Conservation (phyloP, 2,329 filamentous ascomycete genomes). For the Cladosporium sp. region DNA sequence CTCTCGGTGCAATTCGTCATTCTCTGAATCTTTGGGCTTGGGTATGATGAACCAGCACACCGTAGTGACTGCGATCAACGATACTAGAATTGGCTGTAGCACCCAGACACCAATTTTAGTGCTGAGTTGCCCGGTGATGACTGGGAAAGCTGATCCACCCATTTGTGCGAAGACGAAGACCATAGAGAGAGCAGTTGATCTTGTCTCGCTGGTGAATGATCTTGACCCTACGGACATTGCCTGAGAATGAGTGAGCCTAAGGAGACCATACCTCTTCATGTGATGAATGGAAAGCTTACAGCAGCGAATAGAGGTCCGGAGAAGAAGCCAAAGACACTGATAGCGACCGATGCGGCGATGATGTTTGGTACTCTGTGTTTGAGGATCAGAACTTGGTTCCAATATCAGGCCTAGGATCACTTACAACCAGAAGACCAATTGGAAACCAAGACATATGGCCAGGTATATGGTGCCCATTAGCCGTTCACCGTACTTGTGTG, state of each 20-base stretch:
- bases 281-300: slow-evolving; percentile 22
- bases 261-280: neutral
- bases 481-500: slow-evolving; percentile 50
- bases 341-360: slow-evolving; percentile 49
- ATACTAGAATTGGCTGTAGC: slow-evolving; percentile 51
- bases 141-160: slow-evolving; percentile 20
- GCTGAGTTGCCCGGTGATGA: slow-evolving; percentile 19
- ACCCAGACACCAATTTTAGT: slow-evolving; percentile 43
- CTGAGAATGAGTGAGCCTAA: slow-evolving; percentile 28
- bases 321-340: slow-evolving; percentile 55
- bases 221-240: slow-evolving; percentile 53
- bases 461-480: slow-evolving; percentile 55
- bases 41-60: slow-evolving; percentile 18
- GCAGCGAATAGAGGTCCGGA: slow-evolving; percentile 57
- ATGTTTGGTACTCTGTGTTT: slow-evolving; percentile 37
- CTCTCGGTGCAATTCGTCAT: slow-evolving; percentile 6
- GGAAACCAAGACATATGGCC: slow-evolving; percentile 49
- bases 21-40: slow-evolving; percentile 14
- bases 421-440: slow-evolving; percentile 54
- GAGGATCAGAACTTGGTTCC: neutral
- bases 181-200: slow-evolving; percentile 41
- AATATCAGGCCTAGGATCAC: neutral
- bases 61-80: slow-evolving; percentile 39
- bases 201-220: slow-evolving; percentile 46
- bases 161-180: slow-evolving; percentile 23